Evolutionary conservation across 306 rosid genomes (phyloP).

Genomic region (Phaseolus lunatus): DNA sequence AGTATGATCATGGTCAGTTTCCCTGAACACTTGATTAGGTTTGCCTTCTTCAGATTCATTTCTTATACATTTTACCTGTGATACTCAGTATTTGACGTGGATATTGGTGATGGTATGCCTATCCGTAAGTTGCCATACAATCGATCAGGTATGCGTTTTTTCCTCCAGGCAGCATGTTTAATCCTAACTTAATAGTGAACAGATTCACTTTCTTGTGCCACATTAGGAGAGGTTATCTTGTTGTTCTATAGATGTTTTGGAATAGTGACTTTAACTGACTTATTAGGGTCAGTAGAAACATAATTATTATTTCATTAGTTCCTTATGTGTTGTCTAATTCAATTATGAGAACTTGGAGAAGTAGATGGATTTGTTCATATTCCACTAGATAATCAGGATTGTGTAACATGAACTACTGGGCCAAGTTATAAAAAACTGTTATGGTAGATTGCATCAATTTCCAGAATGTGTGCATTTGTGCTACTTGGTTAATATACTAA

Average conservation of each 20-base stretch:
- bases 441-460: slow-evolving; percentile 27
- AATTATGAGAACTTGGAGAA: slow-evolving; percentile 10
- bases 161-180: slow-evolving; percentile 10
- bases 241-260: slow-evolving; percentile 5
- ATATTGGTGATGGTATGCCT: slow-evolving; percentile 97
- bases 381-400: not conserved
- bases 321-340: not conserved
- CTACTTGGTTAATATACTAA: slow-evolving; percentile 1
- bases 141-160: slow-evolving; percentile 68
- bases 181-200: slow-evolving; percentile 21
- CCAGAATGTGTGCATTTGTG: not conserved
- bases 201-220: slow-evolving; percentile 31
- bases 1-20: slow-evolving; percentile 83
- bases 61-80: slow-evolving; percentile 40
- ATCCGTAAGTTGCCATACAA: slow-evolving; percentile 91
- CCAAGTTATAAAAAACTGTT: slow-evolving; percentile 1
- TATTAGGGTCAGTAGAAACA: slow-evolving; percentile 28
- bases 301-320: slow-evolving; percentile 37
- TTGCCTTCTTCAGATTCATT: slow-evolving; percentile 27
- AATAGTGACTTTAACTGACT: slow-evolving; percentile 10
- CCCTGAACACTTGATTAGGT: slow-evolving; percentile 31
- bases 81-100: slow-evolving; percentile 89
- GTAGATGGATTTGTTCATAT: slow-evolving; percentile 26
- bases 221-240: slow-evolving; percentile 26
- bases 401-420: slow-evolving; percentile 19